Conservation (phyloP, 1,284 basidiomycete genomes). For the Microbotryum scabiosae region DNA sequence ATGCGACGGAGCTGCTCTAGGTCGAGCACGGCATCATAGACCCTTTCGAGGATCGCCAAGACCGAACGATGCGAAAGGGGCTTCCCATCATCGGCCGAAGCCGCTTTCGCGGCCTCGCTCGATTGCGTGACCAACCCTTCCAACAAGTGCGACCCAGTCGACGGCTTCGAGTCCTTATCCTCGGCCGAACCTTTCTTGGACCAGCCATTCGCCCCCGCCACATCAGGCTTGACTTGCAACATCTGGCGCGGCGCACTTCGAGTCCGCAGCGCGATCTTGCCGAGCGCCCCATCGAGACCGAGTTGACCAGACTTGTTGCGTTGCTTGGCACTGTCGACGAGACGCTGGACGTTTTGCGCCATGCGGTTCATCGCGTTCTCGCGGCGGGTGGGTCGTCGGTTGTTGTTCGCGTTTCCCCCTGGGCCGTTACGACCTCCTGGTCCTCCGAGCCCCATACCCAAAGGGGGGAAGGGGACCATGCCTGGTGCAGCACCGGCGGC, state of each 20-base stretch:
- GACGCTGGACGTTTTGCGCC: constrained; percentile 93
- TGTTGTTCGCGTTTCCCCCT: not conserved
- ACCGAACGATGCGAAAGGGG: constrained; percentile 69
- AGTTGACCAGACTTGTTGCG: constrained; percentile 39
- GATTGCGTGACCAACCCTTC: constrained; percentile 20
- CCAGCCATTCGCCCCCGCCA: not conserved
- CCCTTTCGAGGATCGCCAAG: constrained; percentile 66
- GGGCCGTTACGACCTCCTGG: not conserved
- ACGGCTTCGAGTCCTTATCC: constrained; percentile 1
- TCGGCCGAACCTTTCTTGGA: not conserved
- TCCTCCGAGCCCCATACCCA: not conserved
- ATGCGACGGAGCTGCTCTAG: constrained; percentile 79
- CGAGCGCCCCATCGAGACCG: constrained; percentile 83
- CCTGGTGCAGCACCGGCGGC: constrained; percentile 8
- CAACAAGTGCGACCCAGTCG: constrained; percentile 22
- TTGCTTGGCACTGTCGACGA: constrained; percentile 83
- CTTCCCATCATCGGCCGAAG: constrained; percentile 6
- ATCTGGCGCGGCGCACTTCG: constrained; percentile 93
- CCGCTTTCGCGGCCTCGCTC: not conserved
- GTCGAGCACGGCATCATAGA: constrained; percentile 77
- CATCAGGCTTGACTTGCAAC: constrained; percentile 63
- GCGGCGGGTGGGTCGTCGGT: constrained; percentile 46
- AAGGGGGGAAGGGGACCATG: not conserved
- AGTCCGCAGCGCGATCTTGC: constrained; percentile 81
- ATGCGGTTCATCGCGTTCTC: constrained; percentile 94